These are phyloP conservation scores for Globisporangium alternatum DNA, from an alignment of 352 stramenopile species.

Conservation along the genomic window DNA sequence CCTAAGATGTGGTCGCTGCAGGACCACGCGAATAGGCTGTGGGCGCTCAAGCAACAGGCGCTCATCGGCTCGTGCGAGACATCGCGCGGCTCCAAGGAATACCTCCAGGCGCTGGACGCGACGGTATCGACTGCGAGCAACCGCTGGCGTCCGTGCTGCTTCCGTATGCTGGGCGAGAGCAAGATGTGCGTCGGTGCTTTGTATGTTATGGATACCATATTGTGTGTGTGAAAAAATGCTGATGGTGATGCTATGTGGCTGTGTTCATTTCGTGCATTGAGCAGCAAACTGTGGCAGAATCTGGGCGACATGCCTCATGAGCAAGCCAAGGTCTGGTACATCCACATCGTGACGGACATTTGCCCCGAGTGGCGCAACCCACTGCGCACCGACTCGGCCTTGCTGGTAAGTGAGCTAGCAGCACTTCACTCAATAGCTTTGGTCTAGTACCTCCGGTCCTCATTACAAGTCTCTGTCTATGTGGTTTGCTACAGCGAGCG, in stretches of 20 bases:
- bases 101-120: slow-evolving; percentile 18
- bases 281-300: slow-evolving; percentile 59
- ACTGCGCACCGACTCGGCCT: slow-evolving; percentile 43
- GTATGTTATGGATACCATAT: background rate
- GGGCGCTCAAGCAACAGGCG: slow-evolving; percentile 58
- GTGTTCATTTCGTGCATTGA: background rate
- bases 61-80: slow-evolving; percentile 57
- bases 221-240: background rate
- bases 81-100: slow-evolving; percentile 45
- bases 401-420: slow-evolving; percentile 34
- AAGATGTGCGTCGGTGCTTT: slow-evolving; percentile 35
- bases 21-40: slow-evolving; percentile 40
- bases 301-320: slow-evolving; percentile 46
- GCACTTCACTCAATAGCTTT: background rate
- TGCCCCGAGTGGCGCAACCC: slow-evolving; percentile 52
- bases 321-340: slow-evolving; percentile 50
- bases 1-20: slow-evolving; percentile 46
- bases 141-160: slow-evolving; percentile 34
- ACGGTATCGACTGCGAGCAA: slow-evolving; percentile 10
- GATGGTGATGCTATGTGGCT: background rate
- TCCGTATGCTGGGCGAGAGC: slow-evolving; percentile 39
- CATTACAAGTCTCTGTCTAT: background rate
- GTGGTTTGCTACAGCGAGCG: slow-evolving; percentile 31
- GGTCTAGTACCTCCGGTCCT: background rate
- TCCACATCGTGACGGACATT: slow-evolving; percentile 51